Evolutionary conservation across 495 filamentous ascomycete species (phyloP), one percentile per base, ranked within the genome.

Genomic region (Daldinia vernicosa): DNA sequence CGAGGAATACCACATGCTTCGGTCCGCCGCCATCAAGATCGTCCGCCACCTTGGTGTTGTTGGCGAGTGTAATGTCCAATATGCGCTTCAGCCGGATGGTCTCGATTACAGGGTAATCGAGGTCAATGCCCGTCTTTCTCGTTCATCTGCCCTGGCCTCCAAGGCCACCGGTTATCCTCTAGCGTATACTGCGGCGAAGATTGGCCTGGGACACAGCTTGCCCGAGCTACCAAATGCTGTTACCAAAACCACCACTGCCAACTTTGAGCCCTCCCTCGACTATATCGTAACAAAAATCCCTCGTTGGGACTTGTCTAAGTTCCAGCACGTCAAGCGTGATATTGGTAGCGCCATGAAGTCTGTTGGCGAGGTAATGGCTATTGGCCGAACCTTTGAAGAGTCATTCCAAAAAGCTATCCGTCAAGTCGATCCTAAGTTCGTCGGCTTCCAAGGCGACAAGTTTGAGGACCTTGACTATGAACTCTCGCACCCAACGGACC

Each of bases 261-360:
- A 99, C 84, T 99, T 98, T 80, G 95, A 98, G 79, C 95, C 95
- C 39, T 97, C 93, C 69, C 86, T 98, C 60, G 95, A 98, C 77
- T 98, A 98, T 69, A 91, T 99, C 69, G 95, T 99, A 66, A 97
- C 94, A 67, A 99, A 99, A 85, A 99, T 99, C 73, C 95, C 95
- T 74, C 87, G 95, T 43, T 99, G 95, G 95, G 95, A 98, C 84
- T 78, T 99, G 78, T 88, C 91, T 83, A 99, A 99, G 84, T 99
- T 99, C 84, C 95, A 98, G 83, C 93, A 99, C 76, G 95, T 99
- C 67, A 95, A 97, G 84, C 90, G 95, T 57, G 93, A 97, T 79
- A 99, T 99, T 79, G 95, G 95, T 61, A 95, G 92, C 76, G 91
- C 95, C 37, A 99, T 99, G 92, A 98, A 98, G 84, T 97, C 95